Evolutionary conservation across 2,329 filamentous ascomycete genomes (phyloP).

Genomic region (Microcera coccophila): DNA sequence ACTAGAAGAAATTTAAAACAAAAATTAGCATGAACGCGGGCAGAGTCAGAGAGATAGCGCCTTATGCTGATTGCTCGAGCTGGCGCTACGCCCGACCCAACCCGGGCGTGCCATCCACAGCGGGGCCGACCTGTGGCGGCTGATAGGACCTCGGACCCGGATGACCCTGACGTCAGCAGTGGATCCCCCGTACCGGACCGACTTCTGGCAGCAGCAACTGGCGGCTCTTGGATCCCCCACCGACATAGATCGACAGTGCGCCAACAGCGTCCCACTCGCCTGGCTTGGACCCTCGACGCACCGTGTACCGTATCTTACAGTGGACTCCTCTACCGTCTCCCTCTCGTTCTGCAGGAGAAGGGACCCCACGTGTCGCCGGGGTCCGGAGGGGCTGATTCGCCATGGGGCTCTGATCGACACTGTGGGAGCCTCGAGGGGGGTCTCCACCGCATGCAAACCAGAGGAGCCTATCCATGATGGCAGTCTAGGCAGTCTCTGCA

Average conservation of each 20-base stretch:
- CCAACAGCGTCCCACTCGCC: no score
- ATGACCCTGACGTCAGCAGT: slow-evolving; percentile 30
- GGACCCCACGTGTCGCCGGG: background rate
- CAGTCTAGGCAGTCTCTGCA: slow-evolving; percentile 4
- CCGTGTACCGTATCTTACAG: background rate
- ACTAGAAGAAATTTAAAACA: no score
- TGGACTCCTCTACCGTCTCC: no score
- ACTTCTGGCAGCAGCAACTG: background rate
- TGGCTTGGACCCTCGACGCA: no score
- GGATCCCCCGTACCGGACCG: slow-evolving; percentile 2
- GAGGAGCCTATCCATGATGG: slow-evolving; percentile 1
- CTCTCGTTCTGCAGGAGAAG: no score
- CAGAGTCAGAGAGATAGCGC: background rate
- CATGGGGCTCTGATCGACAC: background rate
- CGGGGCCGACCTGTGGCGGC: slow-evolving; percentile 26
- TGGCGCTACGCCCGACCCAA: slow-evolving; percentile 7
- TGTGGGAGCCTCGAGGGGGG: slow-evolving; percentile 26
- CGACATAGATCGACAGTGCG: no score
- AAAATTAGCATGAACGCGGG: no score
- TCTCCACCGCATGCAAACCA: slow-evolving; percentile 19
- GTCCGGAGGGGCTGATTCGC: background rate
- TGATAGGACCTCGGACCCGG: slow-evolving; percentile 25
- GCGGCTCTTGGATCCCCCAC: no score
- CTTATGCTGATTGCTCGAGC: slow-evolving; percentile 7
- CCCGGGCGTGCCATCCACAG: slow-evolving; percentile 6